phyloP scores from a whole-genome alignment of 257 asterid species.

The Leptodermis oblonga region DNA sequence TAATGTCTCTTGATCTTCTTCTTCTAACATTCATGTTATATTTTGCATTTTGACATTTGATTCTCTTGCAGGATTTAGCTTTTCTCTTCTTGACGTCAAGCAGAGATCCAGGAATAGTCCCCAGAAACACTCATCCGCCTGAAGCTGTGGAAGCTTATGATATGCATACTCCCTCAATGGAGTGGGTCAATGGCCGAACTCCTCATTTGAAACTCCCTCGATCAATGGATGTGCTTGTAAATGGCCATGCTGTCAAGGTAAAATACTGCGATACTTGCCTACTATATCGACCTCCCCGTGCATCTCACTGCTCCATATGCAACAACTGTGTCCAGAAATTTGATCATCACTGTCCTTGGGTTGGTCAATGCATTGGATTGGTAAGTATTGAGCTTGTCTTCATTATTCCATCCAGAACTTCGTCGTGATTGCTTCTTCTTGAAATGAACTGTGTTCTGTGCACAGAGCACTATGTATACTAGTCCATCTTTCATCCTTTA shows the following conservation, averaged over 20 bases:
- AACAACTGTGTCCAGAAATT: conserved; percentile 92
- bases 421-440: background rate
- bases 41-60: background rate
- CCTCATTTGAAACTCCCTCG: conserved; percentile 54
- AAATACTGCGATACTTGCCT: conserved; percentile 86
- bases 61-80: conserved; percentile 52
- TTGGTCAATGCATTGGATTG: conserved; percentile 87
- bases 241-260: conserved; percentile 62
- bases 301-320: conserved; percentile 96
- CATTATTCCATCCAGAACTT: background rate
- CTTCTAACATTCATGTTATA: background rate
- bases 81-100: conserved; percentile 81
- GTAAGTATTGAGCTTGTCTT: conserved; percentile 37
- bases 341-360: conserved; percentile 99
- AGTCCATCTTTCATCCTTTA: background rate
- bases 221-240: conserved; percentile 60
- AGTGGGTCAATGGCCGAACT: conserved; percentile 50
- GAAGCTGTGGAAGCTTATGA: conserved; percentile 49
- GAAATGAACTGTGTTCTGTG: background rate
- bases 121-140: conserved; percentile 37
- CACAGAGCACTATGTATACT: background rate
- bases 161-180: conserved; percentile 37
- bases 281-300: conserved; percentile 90
- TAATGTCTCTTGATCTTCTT: conserved; percentile 14
- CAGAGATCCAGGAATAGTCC: conserved; percentile 77